Conservation (phyloP, 169 alveolate genomes). For the Perkinsus chesapeaki region DNA sequence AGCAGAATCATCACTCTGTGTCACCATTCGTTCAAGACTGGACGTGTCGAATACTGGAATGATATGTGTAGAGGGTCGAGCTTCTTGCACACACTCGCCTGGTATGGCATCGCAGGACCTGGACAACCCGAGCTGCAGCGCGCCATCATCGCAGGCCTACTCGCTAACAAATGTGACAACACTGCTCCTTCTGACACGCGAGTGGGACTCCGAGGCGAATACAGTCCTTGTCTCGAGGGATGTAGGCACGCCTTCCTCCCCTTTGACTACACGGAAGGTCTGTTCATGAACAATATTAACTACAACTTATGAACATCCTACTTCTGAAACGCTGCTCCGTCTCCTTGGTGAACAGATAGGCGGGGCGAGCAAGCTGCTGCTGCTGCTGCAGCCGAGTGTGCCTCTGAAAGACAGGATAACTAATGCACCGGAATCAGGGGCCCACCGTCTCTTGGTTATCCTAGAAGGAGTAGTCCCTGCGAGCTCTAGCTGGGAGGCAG, state of each 20-base stretch:
- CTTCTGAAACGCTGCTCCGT: not conserved
- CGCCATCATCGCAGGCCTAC: not conserved
- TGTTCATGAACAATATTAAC: too few species aligned
- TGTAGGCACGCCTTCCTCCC: too few species aligned
- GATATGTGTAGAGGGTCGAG: not conserved
- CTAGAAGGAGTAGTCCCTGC: not conserved
- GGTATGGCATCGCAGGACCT: not conserved
- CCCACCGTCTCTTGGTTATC: not conserved
- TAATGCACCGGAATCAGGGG: not conserved
- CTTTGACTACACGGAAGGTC: too few species aligned
- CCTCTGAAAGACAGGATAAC: not conserved
- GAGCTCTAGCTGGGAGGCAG: not conserved
- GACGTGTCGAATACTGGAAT: not conserved
- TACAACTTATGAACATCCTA: not conserved
- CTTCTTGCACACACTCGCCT: not conserved
- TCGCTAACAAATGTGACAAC: not conserved
- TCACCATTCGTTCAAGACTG: not conserved
- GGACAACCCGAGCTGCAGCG: not conserved
- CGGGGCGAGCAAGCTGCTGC: not conserved
- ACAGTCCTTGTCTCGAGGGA: too few species aligned
- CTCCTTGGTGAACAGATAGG: not conserved
- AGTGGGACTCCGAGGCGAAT: too few species aligned
- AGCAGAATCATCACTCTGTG: not conserved
- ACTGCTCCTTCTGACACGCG: not conserved
- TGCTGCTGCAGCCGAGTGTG: not conserved